Base-by-base conservation (phyloP, 129 eudicot species). In the Cynara cardunculus region DNA sequence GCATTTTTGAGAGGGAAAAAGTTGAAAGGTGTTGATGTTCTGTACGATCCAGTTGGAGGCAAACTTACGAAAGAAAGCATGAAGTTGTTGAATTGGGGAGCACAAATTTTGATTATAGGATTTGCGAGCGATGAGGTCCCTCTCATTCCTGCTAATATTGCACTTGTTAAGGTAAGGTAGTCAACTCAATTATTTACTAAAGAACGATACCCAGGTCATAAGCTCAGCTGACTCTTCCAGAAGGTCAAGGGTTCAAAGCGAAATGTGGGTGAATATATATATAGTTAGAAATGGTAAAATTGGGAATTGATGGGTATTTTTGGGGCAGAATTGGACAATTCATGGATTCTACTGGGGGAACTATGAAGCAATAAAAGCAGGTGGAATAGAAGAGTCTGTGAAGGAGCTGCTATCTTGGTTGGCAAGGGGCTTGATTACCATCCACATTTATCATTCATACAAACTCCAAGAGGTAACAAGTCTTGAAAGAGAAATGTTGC, bases 1-100 rank as follows among this genome's bases (percentile, higher is more conserved):
- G 92, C 91, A 9, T 96, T 96, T 46, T 83, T 96, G 35, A 91
- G 91, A 87, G 66, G 83, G 6, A 89, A 82, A 84, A 96, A 91
- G 89, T 91, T 96, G 16, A 93, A 72, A 89, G 99, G 99, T 14
- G 95, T 96, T 76, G 98, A 96, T 65, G 98, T 96, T 44, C 77
- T 96, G 85, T 96, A 96, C 77, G 99, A 96, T 90, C 99, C 99
- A 3, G 99, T 96, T 84, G 99, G 99, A 77, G 99, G 99, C 19
- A 96, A 96, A 88, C 95, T 91, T 82, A 88, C 90, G 19, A 96
- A 96, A 88, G 99, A 91, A 73, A 69, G 90, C 65, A 41, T 92
- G 89, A 96, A 84, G 88, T 75, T 96, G 67, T 87, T 96, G 76
- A 96, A 89, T 46, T 96, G 99, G 99, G 98, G 99, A 1, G 99